Percentiles rank a stretch among this genome's conserved stretches.
Evolutionary conservation across 108 stramenopile species (phyloP).

Genomic region (Poteriospumella lacustris): DNA sequence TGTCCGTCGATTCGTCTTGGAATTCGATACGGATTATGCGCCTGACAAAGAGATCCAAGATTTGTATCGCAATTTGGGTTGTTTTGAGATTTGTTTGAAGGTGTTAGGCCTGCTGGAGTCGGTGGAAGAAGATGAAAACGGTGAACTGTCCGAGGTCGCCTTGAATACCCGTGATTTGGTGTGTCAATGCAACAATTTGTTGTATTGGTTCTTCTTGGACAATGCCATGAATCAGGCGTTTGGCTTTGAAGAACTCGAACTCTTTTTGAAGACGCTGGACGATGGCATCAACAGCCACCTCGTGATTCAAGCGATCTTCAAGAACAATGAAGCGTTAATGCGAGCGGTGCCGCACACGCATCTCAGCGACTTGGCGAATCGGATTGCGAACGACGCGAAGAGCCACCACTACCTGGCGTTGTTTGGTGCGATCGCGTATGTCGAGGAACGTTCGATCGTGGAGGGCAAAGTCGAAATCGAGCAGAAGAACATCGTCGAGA

Average conservation of each 20-base stretch:
- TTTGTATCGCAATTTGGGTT: slow-evolving; percentile 31
- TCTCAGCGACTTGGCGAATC: slow-evolving; percentile 22
- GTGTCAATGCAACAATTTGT: slow-evolving; percentile 25
- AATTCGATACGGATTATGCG: not conserved
- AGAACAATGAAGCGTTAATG: slow-evolving; percentile 28
- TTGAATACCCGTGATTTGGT: slow-evolving; percentile 23
- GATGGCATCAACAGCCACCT: slow-evolving; percentile 10
- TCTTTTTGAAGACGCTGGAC: slow-evolving; percentile 32
- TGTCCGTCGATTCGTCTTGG: not conserved
- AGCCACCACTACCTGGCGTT: slow-evolving; percentile 28
- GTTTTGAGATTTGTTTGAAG: slow-evolving; percentile 22
- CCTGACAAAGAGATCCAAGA: slow-evolving; percentile 17
- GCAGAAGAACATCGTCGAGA: slow-evolving; percentile 23
- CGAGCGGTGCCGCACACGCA: slow-evolving; percentile 24
- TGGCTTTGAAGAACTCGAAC: slow-evolving; percentile 20
- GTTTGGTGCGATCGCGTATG: not conserved
- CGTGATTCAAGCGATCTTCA: slow-evolving; percentile 32
- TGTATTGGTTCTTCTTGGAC: slow-evolving; percentile 36
- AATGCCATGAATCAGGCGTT: slow-evolving; percentile 32
- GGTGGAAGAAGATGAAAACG: not conserved
- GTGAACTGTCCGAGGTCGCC: slow-evolving; percentile 12
- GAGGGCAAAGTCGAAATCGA: too few relatives aligned
- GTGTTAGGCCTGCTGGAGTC: not conserved
- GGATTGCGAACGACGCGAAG: slow-evolving; percentile 12
- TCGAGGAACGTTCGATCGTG: slow-evolving; percentile 22